Base-by-base conservation (phyloP, 2,329 filamentous ascomycete species). In the Monosporascus sp. region DNA sequence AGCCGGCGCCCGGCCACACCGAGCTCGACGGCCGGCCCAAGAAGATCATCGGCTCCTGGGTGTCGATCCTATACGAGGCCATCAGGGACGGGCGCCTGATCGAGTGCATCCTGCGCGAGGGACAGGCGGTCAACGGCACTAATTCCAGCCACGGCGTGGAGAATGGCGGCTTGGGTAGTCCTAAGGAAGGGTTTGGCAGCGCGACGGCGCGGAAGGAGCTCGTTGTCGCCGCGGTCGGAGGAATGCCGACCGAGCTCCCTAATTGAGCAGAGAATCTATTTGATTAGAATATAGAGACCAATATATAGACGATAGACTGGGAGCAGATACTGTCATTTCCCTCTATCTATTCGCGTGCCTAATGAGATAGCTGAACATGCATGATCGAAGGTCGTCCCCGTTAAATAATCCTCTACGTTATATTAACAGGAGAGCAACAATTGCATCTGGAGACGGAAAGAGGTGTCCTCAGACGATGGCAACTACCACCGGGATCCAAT, bases 1-100 rank as follows among this genome's bases (percentile, higher is more conserved):
- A 62, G 34, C 60, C 60, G 20, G 58, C 53, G 3, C 46, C 48
- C 31, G 48, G 53, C 46, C 53, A 49, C 26, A 38, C 50, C 19
- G 52, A 38, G 17, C 45, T 59, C 7, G 50, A 60, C 38, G 58
- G 59, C 27, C 55, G 60, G n/a, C 49, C 56, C 9, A 61, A 61
- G 53, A 61, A 54, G 51, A 59, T 48, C 17, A 50, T 62, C 3
- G 60, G 60, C 6, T 53, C 59, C 9, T 61, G 60, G 60, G 52
- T 61, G 17, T 62, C 60, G 1, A 55, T 60, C 8, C 44, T 62
- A 11, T 60, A 62, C 26, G 60, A 61, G 49, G 49, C 49, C 19
- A 20, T 51, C 9, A 6, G 49, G 49, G 49, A 51, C 17, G 49
- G 40, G 8, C 48, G 37, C 19, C 48, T 50, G 36, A 20, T 41